phyloP scores from a whole-genome alignment of 2,329 filamentous ascomycete genomes.

The Colletotrichum horii region DNA sequence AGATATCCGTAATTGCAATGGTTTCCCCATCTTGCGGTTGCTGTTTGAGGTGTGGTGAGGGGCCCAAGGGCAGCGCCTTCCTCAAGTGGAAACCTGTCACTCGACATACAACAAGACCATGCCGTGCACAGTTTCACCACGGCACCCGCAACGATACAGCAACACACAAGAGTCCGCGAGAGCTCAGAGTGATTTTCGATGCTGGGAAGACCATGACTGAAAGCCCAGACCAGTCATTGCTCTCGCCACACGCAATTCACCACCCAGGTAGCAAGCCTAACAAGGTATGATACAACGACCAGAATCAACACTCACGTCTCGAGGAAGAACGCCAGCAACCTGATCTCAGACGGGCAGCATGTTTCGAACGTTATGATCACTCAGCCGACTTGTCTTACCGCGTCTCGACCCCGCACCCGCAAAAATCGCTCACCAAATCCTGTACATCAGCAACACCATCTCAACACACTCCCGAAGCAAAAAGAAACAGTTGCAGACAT shows the following conservation, averaged over 20 bases:
- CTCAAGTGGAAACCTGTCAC: neutral
- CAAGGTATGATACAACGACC: fast-evolving
- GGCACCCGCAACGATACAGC: neutral
- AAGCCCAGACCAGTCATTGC: neutral
- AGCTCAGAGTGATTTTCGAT: neutral
- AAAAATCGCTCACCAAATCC: neutral
- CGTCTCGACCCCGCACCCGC: neutral
- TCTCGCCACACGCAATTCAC: no score
- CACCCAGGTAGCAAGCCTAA: neutral
- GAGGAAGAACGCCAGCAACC: neutral
- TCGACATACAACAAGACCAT: neutral
- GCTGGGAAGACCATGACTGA: neutral
- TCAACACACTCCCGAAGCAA: neutral
- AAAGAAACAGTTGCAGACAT: neutral
- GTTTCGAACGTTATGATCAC: neutral
- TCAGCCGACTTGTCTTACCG: neutral
- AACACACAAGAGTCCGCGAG: neutral
- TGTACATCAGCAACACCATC: neutral
- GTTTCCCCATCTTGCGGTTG: neutral
- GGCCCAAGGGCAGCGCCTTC: neutral
- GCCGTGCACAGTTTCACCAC: neutral
- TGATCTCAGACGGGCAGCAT: neutral
- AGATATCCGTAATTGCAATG: neutral
- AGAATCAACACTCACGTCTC: neutral
- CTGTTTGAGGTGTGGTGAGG: neutral